Evolutionary conservation across 306 rosid genomes (phyloP).

Genomic region (Myrica gale): DNA sequence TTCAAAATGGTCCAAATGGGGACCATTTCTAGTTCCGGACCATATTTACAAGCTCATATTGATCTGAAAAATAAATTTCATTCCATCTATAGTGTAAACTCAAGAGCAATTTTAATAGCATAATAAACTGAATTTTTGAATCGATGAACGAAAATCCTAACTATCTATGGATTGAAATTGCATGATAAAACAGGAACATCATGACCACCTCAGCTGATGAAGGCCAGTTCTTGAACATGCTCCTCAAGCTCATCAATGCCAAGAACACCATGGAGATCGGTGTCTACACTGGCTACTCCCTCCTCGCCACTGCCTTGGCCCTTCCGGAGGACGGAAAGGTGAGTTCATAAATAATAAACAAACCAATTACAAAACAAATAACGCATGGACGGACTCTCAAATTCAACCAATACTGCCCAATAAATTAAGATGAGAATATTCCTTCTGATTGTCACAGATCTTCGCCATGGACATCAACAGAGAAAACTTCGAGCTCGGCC

Average conservation of each 20-base stretch:
- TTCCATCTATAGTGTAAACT: too few relatives aligned
- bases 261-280: constrained; percentile 97
- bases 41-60: too few relatives aligned
- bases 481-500: constrained; percentile 85
- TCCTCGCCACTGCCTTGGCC: constrained; percentile 92
- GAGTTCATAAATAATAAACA: not conserved
- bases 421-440: not conserved
- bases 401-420: not conserved
- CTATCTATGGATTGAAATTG: not conserved
- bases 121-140: too few relatives aligned
- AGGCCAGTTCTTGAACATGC: constrained; percentile 88
- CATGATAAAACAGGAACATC: constrained; percentile 59
- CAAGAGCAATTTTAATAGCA: too few relatives aligned
- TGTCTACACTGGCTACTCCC: constrained; percentile 91
- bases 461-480: constrained; percentile 90
- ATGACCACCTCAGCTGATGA: constrained; percentile 96
- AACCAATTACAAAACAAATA: not conserved
- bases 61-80: too few relatives aligned
- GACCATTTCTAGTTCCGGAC: too few relatives aligned
- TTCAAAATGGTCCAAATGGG: too few relatives aligned
- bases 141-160: not conserved
- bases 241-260: constrained; percentile 84
- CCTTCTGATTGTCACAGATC: constrained; percentile 45
- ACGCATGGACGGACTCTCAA: not conserved
- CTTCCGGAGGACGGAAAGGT: constrained; percentile 95